Evolutionary conservation across 805 yeast species (phyloP).

Genomic region (Teunomyces stri): DNA sequence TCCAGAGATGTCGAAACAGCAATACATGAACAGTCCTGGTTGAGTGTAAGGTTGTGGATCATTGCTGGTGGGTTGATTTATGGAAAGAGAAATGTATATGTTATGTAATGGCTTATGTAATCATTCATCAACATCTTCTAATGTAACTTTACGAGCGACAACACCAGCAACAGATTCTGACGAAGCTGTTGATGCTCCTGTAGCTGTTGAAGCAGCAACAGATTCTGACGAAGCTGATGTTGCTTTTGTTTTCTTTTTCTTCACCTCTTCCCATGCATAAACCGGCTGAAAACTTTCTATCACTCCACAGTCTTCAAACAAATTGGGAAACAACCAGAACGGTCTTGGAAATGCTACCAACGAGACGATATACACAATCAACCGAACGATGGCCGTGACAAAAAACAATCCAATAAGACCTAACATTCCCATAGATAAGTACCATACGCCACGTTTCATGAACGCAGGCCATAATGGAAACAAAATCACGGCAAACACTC

Average conservation of each 20-base stretch:
- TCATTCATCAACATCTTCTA: conserved; percentile 41
- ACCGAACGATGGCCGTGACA: conserved; percentile 72
- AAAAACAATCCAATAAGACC: conserved; percentile 76
- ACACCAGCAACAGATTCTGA: conserved; percentile 14
- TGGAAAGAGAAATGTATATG: background rate
- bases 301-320: conserved; percentile 93
- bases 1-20: conserved; percentile 31
- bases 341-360: conserved; percentile 62
- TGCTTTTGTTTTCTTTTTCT: conserved; percentile 17
- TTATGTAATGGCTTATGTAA: background rate
- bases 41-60: conserved; percentile 39
- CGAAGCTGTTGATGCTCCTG: conserved; percentile 10
- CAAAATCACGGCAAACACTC: conserved; percentile 59
- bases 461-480: conserved; percentile 95
- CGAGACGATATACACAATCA: conserved; percentile 63
- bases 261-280: conserved; percentile 72
- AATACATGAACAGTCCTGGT: conserved; percentile 42
- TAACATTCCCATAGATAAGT: conserved; percentile 71
- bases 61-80: background rate
- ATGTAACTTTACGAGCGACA: conserved; percentile 30
- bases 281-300: conserved; percentile 86
- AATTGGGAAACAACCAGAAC: conserved; percentile 95
- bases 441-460: conserved; percentile 91
- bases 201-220: background rate
- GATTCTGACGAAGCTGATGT: background rate